Conservation (phyloP, 352 stramenopile species). For the Phytophthora tubulina region DNA sequence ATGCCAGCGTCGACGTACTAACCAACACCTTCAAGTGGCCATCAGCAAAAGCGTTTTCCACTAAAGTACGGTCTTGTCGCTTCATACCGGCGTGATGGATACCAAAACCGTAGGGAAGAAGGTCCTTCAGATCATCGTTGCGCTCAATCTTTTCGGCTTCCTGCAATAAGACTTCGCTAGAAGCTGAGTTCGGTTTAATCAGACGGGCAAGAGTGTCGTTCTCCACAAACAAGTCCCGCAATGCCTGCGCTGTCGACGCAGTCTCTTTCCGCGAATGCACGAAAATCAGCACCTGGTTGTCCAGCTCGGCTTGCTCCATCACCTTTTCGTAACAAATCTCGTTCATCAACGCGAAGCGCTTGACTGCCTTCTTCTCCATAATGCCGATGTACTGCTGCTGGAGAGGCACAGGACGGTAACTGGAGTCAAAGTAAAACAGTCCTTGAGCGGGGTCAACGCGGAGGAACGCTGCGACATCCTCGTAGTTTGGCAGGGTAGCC, state of each 20-base stretch:
- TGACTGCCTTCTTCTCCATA: conserved; percentile 99
- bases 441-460: conserved; percentile 97
- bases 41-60: conserved; percentile 99
- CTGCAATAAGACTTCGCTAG: conserved; percentile 93
- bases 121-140: conserved; percentile 98
- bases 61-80: conserved; percentile 96
- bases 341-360: conserved; percentile 99
- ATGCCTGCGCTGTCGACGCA: conserved; percentile 96
- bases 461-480: conserved; percentile 99
- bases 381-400: conserved; percentile 99
- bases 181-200: conserved; percentile 87
- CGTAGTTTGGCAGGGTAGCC: conserved; percentile 99
- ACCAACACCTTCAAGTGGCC: conserved; percentile 98
- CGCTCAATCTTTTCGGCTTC: conserved; percentile 94
- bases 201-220: conserved; percentile 96
- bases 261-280: conserved; percentile 99
- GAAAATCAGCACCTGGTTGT: conserved; percentile 99
- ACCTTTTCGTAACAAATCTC: conserved; percentile 99
- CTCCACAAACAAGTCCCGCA: conserved; percentile 96
- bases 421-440: conserved; percentile 99
- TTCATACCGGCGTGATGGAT: conserved; percentile 99
- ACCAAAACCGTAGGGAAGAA: conserved; percentile 98
- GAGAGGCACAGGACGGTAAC: conserved; percentile 98
- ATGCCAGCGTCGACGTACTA: conserved; percentile 99
- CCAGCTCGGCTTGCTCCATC: conserved; percentile 91